A percentile compares a stretch with the other conserved stretches of the same genome.
These are phyloP conservation scores for Entoloma clypeatum DNA, from an alignment of 1,284 basidiomycete genomes.

Conservation along the genomic window DNA sequence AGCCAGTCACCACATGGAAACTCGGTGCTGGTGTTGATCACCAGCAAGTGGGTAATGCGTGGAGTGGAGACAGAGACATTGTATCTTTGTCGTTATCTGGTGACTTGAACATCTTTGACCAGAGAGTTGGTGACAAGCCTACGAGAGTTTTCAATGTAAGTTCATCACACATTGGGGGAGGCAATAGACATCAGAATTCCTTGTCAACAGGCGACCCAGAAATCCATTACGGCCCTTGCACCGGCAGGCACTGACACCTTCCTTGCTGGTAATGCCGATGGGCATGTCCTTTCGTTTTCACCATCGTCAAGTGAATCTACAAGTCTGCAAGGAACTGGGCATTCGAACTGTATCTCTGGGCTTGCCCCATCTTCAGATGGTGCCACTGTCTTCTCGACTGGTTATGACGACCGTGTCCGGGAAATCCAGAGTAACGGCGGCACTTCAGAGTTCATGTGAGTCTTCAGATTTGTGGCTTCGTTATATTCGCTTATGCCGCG, in stretches of 20 bases:
- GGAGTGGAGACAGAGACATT: constrained; percentile 69
- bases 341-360: constrained; percentile 70
- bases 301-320: constrained; percentile 42
- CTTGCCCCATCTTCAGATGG: constrained; percentile 47
- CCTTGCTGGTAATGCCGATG: constrained; percentile 81
- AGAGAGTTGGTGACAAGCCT: constrained; percentile 58
- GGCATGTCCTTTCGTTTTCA: constrained; percentile 69
- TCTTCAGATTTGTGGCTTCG: constrained; percentile 14
- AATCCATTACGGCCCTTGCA: constrained; percentile 68
- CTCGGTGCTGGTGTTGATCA: constrained; percentile 66
- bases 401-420: constrained; percentile 77
- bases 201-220: constrained; percentile 68
- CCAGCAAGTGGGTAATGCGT: constrained; percentile 90
- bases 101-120: constrained; percentile 82
- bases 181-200: neutral
- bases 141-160: constrained; percentile 60
- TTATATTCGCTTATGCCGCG: constrained; percentile 5
- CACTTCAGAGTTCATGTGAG: constrained; percentile 50
- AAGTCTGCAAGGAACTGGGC: constrained; percentile 60
- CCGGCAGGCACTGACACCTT: constrained; percentile 57
- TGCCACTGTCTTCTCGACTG: constrained; percentile 63
- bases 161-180: neutral
- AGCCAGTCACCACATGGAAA: constrained; percentile 65
- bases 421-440: constrained; percentile 50
- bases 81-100: constrained; percentile 87